These are phyloP conservation scores for Wickerhamiella galacta DNA, from an alignment of 805 yeast genomes.

Conservation along the genomic window DNA sequence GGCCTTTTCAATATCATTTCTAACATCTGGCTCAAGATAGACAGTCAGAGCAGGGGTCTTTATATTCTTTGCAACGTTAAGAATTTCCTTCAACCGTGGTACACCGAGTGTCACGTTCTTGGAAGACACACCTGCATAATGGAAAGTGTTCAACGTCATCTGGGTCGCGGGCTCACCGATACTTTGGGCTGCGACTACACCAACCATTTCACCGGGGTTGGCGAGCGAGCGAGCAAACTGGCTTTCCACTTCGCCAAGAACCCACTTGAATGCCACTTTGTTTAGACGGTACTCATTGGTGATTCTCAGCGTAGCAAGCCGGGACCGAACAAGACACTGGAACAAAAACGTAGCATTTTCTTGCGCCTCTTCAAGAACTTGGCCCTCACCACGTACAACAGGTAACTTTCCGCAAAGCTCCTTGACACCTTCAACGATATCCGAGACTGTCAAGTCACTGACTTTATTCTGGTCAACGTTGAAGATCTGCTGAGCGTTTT, in stretches of 20 bases:
- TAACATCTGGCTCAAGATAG: constrained; percentile 65
- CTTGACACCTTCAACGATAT: constrained; percentile 57
- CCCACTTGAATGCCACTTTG: constrained; percentile 87
- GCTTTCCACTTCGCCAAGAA: constrained; percentile 79
- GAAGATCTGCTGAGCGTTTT: constrained; percentile 94
- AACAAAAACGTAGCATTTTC: constrained; percentile 77
- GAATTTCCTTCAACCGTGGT: constrained; percentile 93
- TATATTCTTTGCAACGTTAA: constrained; percentile 94
- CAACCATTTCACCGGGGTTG: constrained; percentile 97
- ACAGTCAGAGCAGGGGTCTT: constrained; percentile 99
- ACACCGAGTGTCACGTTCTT: constrained; percentile 94
- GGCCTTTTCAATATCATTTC: constrained; percentile 82
- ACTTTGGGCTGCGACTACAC: constrained; percentile 93
- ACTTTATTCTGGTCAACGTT: constrained; percentile 82
- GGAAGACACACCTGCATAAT: constrained; percentile 94
- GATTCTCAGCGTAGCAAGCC: constrained; percentile 79
- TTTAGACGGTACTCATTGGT: constrained; percentile 79
- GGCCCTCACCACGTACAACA: constrained; percentile 71
- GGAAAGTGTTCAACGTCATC: constrained; percentile 95
- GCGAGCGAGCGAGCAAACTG: constrained; percentile 85
- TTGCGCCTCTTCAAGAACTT: constrained; percentile 68
- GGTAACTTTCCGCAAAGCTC: constrained; percentile 47
- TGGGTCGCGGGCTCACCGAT: constrained; percentile 98
- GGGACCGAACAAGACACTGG: constrained; percentile 83
- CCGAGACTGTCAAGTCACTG: constrained; percentile 73